Conservation (phyloP, 306 rosid species). For the Lathyrus tuberosus region DNA sequence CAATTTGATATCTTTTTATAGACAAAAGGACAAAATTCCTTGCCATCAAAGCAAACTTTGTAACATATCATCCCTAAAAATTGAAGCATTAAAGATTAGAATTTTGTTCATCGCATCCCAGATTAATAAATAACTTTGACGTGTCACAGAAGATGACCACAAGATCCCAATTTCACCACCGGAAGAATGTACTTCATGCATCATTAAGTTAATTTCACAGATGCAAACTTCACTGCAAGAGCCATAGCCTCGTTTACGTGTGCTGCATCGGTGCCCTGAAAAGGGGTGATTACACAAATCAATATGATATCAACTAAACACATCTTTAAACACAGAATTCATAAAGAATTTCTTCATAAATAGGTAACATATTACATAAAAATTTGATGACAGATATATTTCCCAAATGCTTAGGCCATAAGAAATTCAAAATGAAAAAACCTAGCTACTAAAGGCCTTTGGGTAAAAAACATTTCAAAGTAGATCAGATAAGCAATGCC, state of each 20-base stretch:
- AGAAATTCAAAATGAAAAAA: constrained; percentile 7
- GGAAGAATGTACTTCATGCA: constrained; percentile 28
- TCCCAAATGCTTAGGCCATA: neutral
- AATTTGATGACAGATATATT: neutral
- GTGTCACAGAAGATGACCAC: neutral
- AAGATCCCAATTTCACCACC: constrained; percentile 1
- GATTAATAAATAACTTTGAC: constrained; percentile 13
- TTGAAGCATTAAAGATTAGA: neutral
- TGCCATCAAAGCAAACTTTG: neutral
- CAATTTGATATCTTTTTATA: constrained; percentile 7
- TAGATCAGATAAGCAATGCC: neutral
- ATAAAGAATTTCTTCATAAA: neutral
- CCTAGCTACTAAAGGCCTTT: neutral
- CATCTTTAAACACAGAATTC: neutral
- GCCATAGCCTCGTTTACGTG: constrained; percentile 71
- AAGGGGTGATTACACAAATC: constrained; percentile 14
- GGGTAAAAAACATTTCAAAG: constrained; percentile 15
- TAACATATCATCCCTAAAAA: constrained; percentile 14
- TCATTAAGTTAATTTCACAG: constrained; percentile 61
- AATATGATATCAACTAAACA: constrained; percentile 2
- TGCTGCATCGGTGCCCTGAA: constrained; percentile 91
- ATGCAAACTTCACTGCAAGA: constrained; percentile 71
- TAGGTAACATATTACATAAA: neutral
- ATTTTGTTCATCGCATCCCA: constrained; percentile 10
- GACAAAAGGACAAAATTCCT: neutral